Conservation (phyloP, 805 yeast genomes). For the Metschnikowia aberdeeniae region DNA sequence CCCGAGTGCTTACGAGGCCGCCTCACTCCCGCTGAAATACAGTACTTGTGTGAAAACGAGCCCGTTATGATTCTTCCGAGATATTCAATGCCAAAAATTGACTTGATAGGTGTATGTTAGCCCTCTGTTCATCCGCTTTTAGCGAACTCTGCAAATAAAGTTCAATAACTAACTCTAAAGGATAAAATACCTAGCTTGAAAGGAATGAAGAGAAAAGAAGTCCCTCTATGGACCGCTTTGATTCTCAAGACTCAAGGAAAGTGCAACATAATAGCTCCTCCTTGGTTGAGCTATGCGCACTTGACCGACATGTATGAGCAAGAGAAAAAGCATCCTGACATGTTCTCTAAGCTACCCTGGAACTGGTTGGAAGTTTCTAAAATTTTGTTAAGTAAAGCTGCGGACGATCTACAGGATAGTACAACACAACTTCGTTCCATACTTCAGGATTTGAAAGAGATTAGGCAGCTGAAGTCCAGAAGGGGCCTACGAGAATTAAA, state of each 20-base stretch:
- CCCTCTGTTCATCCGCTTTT: not conserved
- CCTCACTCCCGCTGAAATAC: constrained; percentile 73
- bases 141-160: not conserved
- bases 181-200: constrained; percentile 53
- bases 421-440: constrained; percentile 64
- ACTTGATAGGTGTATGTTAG: constrained; percentile 55
- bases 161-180: constrained; percentile 21
- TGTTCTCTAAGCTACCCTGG: constrained; percentile 75
- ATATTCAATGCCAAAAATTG: constrained; percentile 60
- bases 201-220: constrained; percentile 63
- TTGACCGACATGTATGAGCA: constrained; percentile 59
- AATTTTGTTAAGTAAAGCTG: constrained; percentile 60
- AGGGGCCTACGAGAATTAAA: constrained; percentile 76
- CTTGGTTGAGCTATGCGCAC: constrained; percentile 63
- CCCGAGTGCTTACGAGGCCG: constrained; percentile 25
- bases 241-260: constrained; percentile 78
- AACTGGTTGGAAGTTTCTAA: constrained; percentile 85
- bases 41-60: constrained; percentile 82
- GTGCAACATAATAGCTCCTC: constrained; percentile 81
- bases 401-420: constrained; percentile 76
- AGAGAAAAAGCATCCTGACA: constrained; percentile 54
- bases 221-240: constrained; percentile 88
- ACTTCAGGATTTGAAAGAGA: constrained; percentile 80
- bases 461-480: constrained; percentile 74
- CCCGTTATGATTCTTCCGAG: constrained; percentile 72